These are phyloP conservation scores for Monosporascus sp. DNA, from an alignment of 2,329 filamentous ascomycete species.

Conservation along the genomic window DNA sequence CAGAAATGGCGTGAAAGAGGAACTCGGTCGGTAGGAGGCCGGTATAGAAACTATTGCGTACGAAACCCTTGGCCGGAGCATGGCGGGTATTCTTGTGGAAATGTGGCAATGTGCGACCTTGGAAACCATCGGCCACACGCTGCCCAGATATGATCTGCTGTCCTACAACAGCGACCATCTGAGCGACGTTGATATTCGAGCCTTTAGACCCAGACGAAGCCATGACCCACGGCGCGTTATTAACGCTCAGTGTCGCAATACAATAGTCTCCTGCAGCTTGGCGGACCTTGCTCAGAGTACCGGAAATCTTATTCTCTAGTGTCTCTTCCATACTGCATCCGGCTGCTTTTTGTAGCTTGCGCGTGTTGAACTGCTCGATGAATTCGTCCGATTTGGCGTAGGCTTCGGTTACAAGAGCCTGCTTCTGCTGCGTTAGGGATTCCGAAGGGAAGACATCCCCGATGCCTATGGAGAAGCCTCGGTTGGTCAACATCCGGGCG, in stretches of 20 bases:
- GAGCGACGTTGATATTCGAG: conserved; percentile 94
- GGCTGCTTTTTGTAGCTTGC: conserved; percentile 77
- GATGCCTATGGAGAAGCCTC: conserved; percentile 94
- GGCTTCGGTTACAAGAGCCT: conserved; percentile 68
- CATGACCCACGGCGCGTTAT: conserved; percentile 94
- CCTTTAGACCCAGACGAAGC: conserved; percentile 96
- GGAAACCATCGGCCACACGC: conserved; percentile 92
- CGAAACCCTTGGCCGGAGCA: conserved; percentile 94
- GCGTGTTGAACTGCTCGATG: conserved; percentile 73
- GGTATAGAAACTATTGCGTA: conserved; percentile 94
- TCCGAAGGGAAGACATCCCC: conserved; percentile 85
- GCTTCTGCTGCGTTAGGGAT: conserved; percentile 66
- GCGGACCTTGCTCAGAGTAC: conserved; percentile 87
- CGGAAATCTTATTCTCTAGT: conserved; percentile 84
- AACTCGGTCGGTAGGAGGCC: conserved; percentile 89
- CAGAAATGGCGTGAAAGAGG: conserved; percentile 96
- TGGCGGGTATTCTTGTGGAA: conserved; percentile 91
- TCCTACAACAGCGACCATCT: conserved; percentile 96
- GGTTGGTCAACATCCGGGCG: conserved; percentile 80
- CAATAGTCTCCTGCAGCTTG: conserved; percentile 87
- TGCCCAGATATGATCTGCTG: conserved; percentile 95
- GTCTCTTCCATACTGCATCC: conserved; percentile 91
- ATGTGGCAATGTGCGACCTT: conserved; percentile 89
- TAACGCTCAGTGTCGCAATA: conserved; percentile 81
- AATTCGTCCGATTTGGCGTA: conserved; percentile 79